Evolutionary conservation across 805 yeast genomes (phyloP).

Genomic region (Priceomyces medius): DNA sequence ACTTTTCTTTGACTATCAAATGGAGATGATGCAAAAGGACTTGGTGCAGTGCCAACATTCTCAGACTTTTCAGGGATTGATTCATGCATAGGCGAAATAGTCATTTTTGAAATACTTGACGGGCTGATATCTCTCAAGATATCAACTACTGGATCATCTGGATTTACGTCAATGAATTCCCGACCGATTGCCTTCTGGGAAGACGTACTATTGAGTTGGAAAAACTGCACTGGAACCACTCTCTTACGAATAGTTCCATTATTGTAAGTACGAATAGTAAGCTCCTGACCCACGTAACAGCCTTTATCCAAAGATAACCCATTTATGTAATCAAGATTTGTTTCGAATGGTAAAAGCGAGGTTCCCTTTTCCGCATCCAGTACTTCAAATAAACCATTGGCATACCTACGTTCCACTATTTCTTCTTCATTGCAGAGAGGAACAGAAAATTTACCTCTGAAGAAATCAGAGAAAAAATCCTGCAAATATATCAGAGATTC

Average conservation of each 20-base stretch:
- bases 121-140: conserved; percentile 13
- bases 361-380: conserved; percentile 31
- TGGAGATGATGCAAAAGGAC: conserved; percentile 33
- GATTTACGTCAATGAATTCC: conserved; percentile 13
- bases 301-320: conserved; percentile 89
- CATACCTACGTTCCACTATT: conserved; percentile 42
- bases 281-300: conserved; percentile 94
- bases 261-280: conserved; percentile 83
- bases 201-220: conserved; percentile 14
- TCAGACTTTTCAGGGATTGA: conserved; percentile 9
- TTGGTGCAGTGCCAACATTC: conserved; percentile 5
- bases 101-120: conserved; percentile 14
- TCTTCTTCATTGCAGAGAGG: conserved; percentile 57
- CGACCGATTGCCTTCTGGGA: conserved; percentile 10
- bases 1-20: conserved; percentile 30
- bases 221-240: conserved; percentile 60
- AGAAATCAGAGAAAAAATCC: conserved; percentile 25
- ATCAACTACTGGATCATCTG: conserved; percentile 18
- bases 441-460: conserved; percentile 35
- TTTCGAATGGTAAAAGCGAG: conserved; percentile 71
- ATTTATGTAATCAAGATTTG: conserved; percentile 75
- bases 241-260: conserved; percentile 84
- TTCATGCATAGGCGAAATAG: conserved; percentile 21
- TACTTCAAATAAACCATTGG: conserved; percentile 40
- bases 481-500: conserved; percentile 5